Base-by-base conservation (phyloP, 371 early-diverging fungal species). In the Basidiobolus meristosporus region DNA sequence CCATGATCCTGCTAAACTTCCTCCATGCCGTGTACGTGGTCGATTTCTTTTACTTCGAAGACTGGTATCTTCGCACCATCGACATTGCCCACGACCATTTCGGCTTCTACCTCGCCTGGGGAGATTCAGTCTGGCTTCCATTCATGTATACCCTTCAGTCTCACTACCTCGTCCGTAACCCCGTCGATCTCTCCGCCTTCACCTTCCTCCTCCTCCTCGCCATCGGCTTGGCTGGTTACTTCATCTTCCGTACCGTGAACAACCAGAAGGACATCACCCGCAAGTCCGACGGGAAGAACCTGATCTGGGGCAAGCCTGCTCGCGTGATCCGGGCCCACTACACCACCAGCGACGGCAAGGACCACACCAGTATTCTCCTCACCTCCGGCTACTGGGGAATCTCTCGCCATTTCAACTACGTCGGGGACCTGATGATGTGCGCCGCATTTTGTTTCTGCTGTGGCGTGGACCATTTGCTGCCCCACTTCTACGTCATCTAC, bases 1-100 rank as follows among this genome's bases (percentile, higher is more conserved):
- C 75, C 21, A 79, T 82, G 80, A 45, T 76, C 20, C 53, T 79
- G 15, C 43, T 82, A 45, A 81, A 75, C 60, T 35, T 71, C 37
- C 48, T 82, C 46, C 81, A 82, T 48, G 61, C 63, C 15, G 54
- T 69, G 41, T 82, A 82, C 44, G 81, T 82, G 26, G 32, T 78
- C 31, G 83, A 82, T 59, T 82, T 77, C 51, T 82, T 82, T 62
- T 65, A 62, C 57, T 59, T 73, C 54, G 83, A 82, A 63, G 81
- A 82, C 57, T 82, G 83, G 82, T 82, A 82, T 56, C 59, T 82
- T 39, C 48, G 79, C 32, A 82, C 82, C 39, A 78, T 82, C 42
- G 67, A 69, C 42, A 69, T 70, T 47, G 68, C 69, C 38, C 83
- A 82, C 53, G 83, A 82, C 51, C 83, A 82, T 59, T 79, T 81